Evolutionary conservation across 208 protist genomes (phyloP), one percentile per base, ranked within the genome.

Genomic region (Leptomonas pyrrhocoris): DNA sequence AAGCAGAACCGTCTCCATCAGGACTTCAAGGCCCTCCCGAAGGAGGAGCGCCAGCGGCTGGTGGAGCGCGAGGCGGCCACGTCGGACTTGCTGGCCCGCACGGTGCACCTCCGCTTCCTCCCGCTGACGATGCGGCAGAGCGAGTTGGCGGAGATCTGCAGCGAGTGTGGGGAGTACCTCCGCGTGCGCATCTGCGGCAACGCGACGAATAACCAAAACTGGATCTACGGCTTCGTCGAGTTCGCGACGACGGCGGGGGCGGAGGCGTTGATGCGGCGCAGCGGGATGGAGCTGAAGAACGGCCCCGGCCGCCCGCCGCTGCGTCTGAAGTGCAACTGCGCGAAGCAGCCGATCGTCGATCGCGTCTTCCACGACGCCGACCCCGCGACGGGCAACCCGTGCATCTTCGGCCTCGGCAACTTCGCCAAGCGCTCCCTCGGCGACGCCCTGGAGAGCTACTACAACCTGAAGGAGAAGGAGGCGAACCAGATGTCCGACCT

Each of bases 151-250:
- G 72, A 61, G 13, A 68, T 93, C 34, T 88, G 83, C 73, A 63
- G 16, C 21, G 77, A 84, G 69, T 93, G 87, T 64, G 87, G 87
- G 15, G 66, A 73, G 51, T 90, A 87, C 64, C 70, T 83, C 21
- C 84, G 87, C 15, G 82, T 93, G 23, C 87, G 87, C 62, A 84
- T 91, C 63, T 91, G 85, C 60, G 85, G 85, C 18, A 86, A 85
- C 56, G 61, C 68, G 6, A 84, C 71, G 21, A 85, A 74, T 51
- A 81, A 81, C 51, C 57, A 73, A 28, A 82, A 82, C 54, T 88
- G 85, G 85, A 85, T 90, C 28, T 90, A 90, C 64, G 85, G 82
- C 48, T 91, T 91, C 51, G 82, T 91, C 3, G 82, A 91, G 85
- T 91, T 91, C 68, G 72, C 74, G 27, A 80, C 73, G 4, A 59